phyloP scores from a whole-genome alignment of 106 monocot species.

The Apostasia ramifera region DNA sequence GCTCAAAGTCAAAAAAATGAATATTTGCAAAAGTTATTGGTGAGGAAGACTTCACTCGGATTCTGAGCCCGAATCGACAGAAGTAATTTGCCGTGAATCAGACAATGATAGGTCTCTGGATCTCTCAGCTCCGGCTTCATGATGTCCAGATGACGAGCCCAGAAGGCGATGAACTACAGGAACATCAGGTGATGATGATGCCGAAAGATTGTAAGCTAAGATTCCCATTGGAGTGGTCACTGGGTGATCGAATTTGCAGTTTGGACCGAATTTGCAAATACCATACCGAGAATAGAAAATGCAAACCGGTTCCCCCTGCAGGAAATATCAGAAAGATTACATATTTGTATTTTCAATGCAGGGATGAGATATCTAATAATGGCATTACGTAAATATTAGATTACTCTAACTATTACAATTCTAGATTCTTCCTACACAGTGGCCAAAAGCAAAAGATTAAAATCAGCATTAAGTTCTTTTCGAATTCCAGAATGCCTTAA shows the following conservation, averaged over 20 bases:
- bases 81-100: slow-evolving; percentile 15
- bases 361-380: no score
- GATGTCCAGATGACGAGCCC: slow-evolving; percentile 2
- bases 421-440: no score
- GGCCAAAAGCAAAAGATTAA: no score
- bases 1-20: no score
- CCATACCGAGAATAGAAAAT: slow-evolving; percentile 60
- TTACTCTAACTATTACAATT: no score
- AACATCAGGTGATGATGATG: slow-evolving; percentile 21
- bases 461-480: no score
- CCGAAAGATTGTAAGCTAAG: slow-evolving; percentile 28
- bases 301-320: slow-evolving; percentile 51
- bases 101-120: slow-evolving; percentile 15
- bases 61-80: slow-evolving; percentile 20
- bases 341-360: no score
- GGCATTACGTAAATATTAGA: no score
- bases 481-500: no score
- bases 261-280: slow-evolving; percentile 69
- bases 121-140: slow-evolving; percentile 16
- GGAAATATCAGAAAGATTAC: not conserved
- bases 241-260: slow-evolving; percentile 79
- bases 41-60: slow-evolving; percentile 7
- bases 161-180: slow-evolving; percentile 5
- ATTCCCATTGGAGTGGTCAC: slow-evolving; percentile 39
- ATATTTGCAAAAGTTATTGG: no score